Conservation (phyloP, 2,329 filamentous ascomycete genomes). For the Alternaria atra region DNA sequence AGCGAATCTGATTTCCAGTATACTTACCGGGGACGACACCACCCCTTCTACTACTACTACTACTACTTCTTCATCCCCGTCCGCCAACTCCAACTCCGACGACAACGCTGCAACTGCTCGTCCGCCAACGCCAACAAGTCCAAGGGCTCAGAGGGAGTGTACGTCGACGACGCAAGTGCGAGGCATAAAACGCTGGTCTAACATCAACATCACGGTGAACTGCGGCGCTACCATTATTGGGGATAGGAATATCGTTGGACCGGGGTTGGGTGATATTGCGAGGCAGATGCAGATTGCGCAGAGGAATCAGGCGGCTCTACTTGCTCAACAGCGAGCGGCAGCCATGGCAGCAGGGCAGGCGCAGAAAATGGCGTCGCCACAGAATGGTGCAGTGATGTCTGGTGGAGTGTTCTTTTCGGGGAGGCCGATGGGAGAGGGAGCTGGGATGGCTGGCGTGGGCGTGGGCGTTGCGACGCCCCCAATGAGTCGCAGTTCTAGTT, state of each 20-base stretch:
- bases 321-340: conserved; percentile 21
- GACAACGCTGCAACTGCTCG: no score
- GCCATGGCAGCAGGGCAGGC: not conserved
- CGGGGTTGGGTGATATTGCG: conserved; percentile 45
- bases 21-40: conserved; percentile 26
- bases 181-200: conserved; percentile 21
- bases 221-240: conserved; percentile 48
- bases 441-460: no score
- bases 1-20: conserved; percentile 34
- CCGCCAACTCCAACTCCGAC: no score
- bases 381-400: not conserved
- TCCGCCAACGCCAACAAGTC: not conserved
- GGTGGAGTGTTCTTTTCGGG: conserved; percentile 12
- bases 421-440: not conserved
- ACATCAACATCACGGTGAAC: conserved; percentile 45
- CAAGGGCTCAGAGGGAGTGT: conserved; percentile 9
- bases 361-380: conserved; percentile 11
- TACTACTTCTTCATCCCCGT: no score
- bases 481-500: conserved; percentile 41
- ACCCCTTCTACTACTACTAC: not conserved
- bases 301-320: conserved; percentile 30
- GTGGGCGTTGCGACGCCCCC: conserved; percentile 31
- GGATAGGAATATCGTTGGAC: conserved; percentile 48
- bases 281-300: conserved; percentile 44
- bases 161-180: conserved; percentile 16